Base-by-base conservation (phyloP, 495 filamentous ascomycete genomes). In the Xylaria bambusicola region DNA sequence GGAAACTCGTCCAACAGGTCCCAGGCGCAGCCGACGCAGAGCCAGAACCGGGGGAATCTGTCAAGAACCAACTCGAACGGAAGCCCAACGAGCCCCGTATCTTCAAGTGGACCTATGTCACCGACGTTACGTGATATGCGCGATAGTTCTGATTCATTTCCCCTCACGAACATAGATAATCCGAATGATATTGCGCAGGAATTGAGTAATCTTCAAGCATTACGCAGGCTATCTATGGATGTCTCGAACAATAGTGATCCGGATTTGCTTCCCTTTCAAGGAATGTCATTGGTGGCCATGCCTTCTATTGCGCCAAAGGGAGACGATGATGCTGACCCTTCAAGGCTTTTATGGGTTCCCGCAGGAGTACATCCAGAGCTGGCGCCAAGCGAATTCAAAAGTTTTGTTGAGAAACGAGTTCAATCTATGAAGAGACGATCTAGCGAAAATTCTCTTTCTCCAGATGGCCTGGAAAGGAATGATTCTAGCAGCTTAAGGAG, bases 171-270 rank as follows among this genome's bases (percentile, higher is more conserved):
- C 68, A 92, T 97, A 61, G 92, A 97, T 77, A 86, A 93, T 65
- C 89, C 95, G 12, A 91, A 88, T 48, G 93, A 93, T 58, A 91
- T 99, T 17, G 92, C 91, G 29, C 92, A 98, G 70, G 94, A 99
- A 76, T 76, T 98, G 45, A 96, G 88, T 73, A 99, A 98, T 69
- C 75, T 99, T 51, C 93, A 97, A 66, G 94, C 95, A 12, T 84
- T 99, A 58, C 86, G 94, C 61, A 88, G 94, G 56, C 93, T 99
- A 90, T 98, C 94, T 15, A 98, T 99, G 95, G 93, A 97, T 73
- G 94, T 96, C 13, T 89, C 90, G 53, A 89, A 88, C 40, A 84
- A 88, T n/a, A 86, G 84, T 54, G 94, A 99, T 71, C 94, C 94
- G 4, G 94, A 99, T 72, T 79, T 99, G 52, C 91, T 95, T 31